Base-by-base conservation (phyloP, 2,329 filamentous ascomycete genomes). In the Zymoseptoria brevis region DNA sequence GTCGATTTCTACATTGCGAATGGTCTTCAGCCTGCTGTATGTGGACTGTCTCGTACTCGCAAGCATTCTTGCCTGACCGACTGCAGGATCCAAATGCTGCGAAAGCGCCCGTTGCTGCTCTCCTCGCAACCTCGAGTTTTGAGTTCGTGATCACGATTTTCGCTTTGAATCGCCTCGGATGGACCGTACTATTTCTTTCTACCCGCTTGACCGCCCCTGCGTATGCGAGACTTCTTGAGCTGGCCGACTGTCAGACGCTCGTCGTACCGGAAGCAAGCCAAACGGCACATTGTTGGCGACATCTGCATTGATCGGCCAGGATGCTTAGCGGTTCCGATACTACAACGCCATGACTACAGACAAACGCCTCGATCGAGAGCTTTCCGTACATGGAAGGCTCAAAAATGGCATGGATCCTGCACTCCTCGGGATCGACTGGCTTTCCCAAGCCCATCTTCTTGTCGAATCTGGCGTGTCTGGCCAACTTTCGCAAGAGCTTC, bases 371-470 rank as follows among this genome's bases (percentile, higher is more conserved):
- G 53, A n/a, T 57, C 62, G 2, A 59, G 60, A 8, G 9, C 61
- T 60, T 60, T 64, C 57, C 48, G 54, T n/a, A 49, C 3, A 71
- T 71, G 58, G 69, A 71, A 54, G 69, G 63, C 19, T 64, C 62
- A 24, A 70, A 75, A 66, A 69, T 75, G 58, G 72, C 68, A 2
- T 75, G 71, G 74, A 79, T 77, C 54, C 74, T 81, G n/a, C 78
- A 81, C 30, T 79, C 77, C 1, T 77, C 75, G 19, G 83, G 84
- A 7, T 83, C 80, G 0, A 86, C 85, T 0, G 83, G 84, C 0
- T 74, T 86, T 0, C 84, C 84, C 0, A 87, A 87, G 61, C 83
- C 84, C 0, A 85, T 87, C 52, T 83, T 78, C 59, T 79, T 83
- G 54, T 82, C 79, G 0, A 81, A 87, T 56, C 68, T 71, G 8